These are phyloP conservation scores for Talaromyces sp. DNA, from an alignment of 2,329 filamentous ascomycete species.

Conservation along the genomic window DNA sequence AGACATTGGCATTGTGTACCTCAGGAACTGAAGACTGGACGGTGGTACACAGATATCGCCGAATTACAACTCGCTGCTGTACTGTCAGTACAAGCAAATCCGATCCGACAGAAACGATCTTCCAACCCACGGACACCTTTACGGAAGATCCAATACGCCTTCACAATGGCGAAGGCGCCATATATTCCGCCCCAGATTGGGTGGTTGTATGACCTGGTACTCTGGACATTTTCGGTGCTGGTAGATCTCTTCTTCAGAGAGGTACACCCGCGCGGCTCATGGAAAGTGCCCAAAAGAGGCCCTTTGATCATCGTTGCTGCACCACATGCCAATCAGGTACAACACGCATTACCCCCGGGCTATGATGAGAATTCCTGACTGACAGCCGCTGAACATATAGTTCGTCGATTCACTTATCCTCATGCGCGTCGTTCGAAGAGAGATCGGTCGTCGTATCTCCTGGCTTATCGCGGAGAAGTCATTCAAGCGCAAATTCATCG, in stretches of 20 bases:
- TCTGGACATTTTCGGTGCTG: slow-evolving; percentile 59
- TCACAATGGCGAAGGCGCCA: slow-evolving; percentile 27
- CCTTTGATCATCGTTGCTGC: slow-evolving; percentile 94
- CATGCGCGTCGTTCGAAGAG: slow-evolving; percentile 81
- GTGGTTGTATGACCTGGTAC: slow-evolving; percentile 49
- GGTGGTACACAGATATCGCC: neutral
- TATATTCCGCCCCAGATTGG: slow-evolving; percentile 45
- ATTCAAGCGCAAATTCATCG: slow-evolving; percentile 84
- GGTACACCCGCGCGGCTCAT: slow-evolving; percentile 89
- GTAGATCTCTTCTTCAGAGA: slow-evolving; percentile 98
- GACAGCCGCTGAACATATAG: slow-evolving; percentile 42
- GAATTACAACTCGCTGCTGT: neutral
- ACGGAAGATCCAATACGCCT: neutral
- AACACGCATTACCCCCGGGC: slow-evolving; percentile 21
- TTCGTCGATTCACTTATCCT: slow-evolving; percentile 95
- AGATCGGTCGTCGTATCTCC: slow-evolving; percentile 82
- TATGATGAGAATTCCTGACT: slow-evolving; percentile 15
- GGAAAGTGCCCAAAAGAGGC: slow-evolving; percentile 85
- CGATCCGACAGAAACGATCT: neutral
- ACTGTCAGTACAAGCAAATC: neutral
- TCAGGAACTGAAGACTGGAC: neutral
- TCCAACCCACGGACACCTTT: neutral
- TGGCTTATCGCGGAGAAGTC: slow-evolving; percentile 95
- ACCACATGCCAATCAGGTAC: slow-evolving; percentile 90
- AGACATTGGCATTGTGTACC: neutral